These are phyloP conservation scores for Artemisia tridentata DNA, from an alignment of 129 eudicot species.

Conservation along the genomic window DNA sequence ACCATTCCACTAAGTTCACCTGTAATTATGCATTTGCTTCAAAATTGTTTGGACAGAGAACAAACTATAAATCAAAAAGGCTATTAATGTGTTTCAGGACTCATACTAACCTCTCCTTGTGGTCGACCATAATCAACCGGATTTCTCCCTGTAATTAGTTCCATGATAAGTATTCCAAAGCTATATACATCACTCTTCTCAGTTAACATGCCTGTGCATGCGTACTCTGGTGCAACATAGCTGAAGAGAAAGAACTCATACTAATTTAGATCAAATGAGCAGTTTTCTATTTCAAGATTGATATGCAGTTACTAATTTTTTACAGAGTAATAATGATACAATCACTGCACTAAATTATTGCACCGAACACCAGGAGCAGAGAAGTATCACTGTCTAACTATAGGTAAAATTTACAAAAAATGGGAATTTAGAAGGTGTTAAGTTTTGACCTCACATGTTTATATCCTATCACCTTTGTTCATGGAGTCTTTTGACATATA, in stretches of 20 bases:
- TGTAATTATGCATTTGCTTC: slow-evolving; percentile 30
- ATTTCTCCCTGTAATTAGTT: slow-evolving; percentile 83
- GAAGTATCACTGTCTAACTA: not conserved
- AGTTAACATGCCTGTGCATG: slow-evolving; percentile 95
- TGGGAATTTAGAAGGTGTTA: not conserved
- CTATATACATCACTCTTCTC: slow-evolving; percentile 97
- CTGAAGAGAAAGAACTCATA: slow-evolving; percentile 35
- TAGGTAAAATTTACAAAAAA: not conserved
- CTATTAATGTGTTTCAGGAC: not conserved
- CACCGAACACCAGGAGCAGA: too few relatives aligned
- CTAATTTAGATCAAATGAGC: not conserved
- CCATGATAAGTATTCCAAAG: slow-evolving; percentile 95
- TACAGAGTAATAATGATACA: too few relatives aligned
- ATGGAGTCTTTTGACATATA: not conserved
- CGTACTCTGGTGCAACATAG: slow-evolving; percentile 98
- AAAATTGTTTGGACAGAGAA: slow-evolving; percentile 1
- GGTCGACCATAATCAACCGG: slow-evolving; percentile 95
- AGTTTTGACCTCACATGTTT: not conserved
- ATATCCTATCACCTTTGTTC: not conserved
- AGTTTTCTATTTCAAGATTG: slow-evolving; percentile 10
- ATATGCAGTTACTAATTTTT: slow-evolving; percentile 5
- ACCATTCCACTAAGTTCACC: slow-evolving; percentile 96
- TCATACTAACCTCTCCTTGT: slow-evolving; percentile 68
- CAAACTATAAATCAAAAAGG: slow-evolving; percentile 1
- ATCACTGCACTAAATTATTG: too few relatives aligned